Evolutionary conservation across 305 asterid genomes (phyloP).

Genomic region (Rubia occidens): DNA sequence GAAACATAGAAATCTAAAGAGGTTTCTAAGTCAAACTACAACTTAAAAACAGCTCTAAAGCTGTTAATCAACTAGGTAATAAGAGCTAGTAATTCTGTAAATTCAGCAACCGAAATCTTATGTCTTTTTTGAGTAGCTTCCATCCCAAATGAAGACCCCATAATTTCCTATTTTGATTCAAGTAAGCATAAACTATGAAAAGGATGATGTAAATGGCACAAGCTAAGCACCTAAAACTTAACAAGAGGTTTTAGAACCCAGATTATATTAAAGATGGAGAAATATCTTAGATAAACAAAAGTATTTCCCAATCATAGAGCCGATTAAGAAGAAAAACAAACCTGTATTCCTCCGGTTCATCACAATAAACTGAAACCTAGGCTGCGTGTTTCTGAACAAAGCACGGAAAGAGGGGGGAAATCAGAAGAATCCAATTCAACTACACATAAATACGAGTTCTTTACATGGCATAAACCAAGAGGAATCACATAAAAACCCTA

Average conservation of each 20-base stretch:
- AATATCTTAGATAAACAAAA: background rate
- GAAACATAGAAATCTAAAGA: background rate
- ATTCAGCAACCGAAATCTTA: too few species aligned
- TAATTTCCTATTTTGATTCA: background rate
- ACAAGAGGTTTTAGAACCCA: background rate
- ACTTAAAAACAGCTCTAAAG: background rate
- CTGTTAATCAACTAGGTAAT: background rate
- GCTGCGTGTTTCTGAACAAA: slow-evolving; percentile 61
- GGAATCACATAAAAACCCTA: slow-evolving; percentile 14
- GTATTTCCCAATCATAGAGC: background rate
- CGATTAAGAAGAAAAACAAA: slow-evolving; percentile 14
- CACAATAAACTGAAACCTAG: slow-evolving; percentile 78
- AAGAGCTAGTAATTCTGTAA: background rate
- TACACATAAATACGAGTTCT: slow-evolving; percentile 7
- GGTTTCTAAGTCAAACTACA: background rate
- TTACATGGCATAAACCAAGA: background rate
- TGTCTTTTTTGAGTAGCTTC: background rate
- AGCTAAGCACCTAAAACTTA: background rate
- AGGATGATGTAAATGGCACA: background rate
- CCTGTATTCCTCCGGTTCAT: slow-evolving; percentile 81
- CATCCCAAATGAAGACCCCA: background rate
- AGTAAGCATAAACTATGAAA: background rate
- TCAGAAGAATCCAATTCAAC: background rate
- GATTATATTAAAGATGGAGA: background rate
- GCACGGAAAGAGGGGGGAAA: slow-evolving; percentile 9